These are phyloP conservation scores for Cyphellophora europaea DNA, from an alignment of 2,329 filamentous ascomycete species.

Conservation along the genomic window DNA sequence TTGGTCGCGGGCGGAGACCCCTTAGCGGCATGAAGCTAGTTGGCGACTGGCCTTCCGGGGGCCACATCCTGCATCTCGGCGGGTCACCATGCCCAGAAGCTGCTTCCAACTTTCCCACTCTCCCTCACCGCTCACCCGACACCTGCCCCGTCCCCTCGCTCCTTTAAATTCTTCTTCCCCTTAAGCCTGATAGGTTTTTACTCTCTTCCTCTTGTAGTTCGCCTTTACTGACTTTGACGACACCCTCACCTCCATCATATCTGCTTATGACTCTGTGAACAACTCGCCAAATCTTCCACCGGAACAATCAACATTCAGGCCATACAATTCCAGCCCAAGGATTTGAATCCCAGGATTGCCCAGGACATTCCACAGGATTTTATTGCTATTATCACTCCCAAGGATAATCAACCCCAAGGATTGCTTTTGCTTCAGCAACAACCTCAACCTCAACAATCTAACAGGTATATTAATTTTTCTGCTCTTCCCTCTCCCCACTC, in stretches of 20 bases:
- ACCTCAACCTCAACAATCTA: no score
- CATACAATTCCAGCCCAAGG: no score
- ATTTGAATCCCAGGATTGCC: constrained; percentile 18
- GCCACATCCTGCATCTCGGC: neutral
- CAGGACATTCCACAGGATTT: constrained; percentile 17
- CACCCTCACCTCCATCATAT: constrained; percentile 11
- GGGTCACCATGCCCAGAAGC: neutral
- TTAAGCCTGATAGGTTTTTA: no score
- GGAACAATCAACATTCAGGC: no score
- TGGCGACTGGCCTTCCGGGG: neutral
- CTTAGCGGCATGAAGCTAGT: neutral
- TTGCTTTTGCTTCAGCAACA: no score
- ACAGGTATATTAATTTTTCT: no score
- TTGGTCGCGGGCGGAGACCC: neutral
- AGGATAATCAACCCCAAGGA: no score
- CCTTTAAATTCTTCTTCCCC: constrained; percentile 1
- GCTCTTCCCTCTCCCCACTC: no score
- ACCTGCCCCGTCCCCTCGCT: neutral
- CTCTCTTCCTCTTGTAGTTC: no score
- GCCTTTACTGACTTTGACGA: constrained; percentile 1
- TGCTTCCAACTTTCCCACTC: neutral
- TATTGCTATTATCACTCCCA: constrained; percentile 1
- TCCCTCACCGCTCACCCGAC: constrained; percentile 1
- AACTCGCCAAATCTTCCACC: no score
- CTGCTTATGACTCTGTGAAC: no score